phyloP scores from a whole-genome alignment of 169 alveolate species.

The Nephromyces sp. region DNA sequence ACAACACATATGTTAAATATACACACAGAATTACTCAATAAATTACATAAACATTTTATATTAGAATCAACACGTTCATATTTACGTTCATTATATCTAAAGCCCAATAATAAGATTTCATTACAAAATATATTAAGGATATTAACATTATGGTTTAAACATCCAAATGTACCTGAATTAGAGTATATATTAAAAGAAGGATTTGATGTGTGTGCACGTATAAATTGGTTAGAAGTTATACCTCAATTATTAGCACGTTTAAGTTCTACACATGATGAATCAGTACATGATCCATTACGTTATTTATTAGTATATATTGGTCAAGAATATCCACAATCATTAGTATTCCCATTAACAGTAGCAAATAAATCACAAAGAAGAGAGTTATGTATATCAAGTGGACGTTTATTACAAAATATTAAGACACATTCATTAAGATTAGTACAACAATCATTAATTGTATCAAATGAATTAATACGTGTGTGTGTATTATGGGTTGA shows the following conservation, averaged over 20 bases:
- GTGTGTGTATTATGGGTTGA: constrained; percentile 73
- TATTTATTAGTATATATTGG: neutral
- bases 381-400: neutral
- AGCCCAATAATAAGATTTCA: constrained; percentile 43
- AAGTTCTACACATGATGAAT: neutral
- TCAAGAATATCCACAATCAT: neutral
- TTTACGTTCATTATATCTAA: constrained; percentile 54
- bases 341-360: neutral
- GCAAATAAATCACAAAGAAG: constrained; percentile 1
- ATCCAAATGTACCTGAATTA: constrained; percentile 1
- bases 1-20: too few relatives aligned
- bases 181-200: constrained; percentile 47
- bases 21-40: too few relatives aligned
- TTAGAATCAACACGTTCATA: constrained; percentile 67
- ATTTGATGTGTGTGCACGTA: constrained; percentile 54
- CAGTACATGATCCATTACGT: neutral
- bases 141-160: constrained; percentile 57
- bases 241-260: constrained; percentile 12
- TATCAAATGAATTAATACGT: constrained; percentile 69
- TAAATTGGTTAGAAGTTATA: constrained; percentile 57
- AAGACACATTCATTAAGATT: constrained; percentile 30
- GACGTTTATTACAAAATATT: neutral
- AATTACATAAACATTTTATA: neutral
- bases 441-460: constrained; percentile 62
- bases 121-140: constrained; percentile 67